Conservation (phyloP, 164 flowering plant genomes). For the Vitis rupestris region DNA sequence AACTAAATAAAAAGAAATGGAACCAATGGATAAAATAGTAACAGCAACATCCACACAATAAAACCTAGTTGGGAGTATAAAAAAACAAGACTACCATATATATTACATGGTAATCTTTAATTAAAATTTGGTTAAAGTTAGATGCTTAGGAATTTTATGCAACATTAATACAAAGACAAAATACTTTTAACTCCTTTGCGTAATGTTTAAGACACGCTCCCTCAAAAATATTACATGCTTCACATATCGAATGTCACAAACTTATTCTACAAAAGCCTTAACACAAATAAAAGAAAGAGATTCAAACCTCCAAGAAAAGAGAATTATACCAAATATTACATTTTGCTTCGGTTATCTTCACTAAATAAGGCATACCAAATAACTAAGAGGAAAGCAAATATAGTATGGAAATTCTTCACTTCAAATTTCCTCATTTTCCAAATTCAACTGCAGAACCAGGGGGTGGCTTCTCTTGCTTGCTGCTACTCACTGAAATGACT, state of each 20-base stretch:
- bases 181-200: background rate
- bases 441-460: conserved; percentile 12
- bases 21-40: no score
- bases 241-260: background rate
- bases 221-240: no score
- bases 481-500: conserved; percentile 22
- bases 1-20: no score
- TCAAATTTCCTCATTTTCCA: conserved; percentile 2
- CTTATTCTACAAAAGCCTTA: background rate
- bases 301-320: background rate
- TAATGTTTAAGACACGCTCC: no score
- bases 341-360: background rate
- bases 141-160: no score
- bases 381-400: no score
- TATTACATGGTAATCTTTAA: no score
- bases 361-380: no score
- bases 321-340: background rate
- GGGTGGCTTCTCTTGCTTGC: conserved; percentile 16
- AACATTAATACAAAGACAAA: background rate
- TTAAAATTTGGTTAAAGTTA: no score
- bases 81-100: no score
- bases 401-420: background rate
- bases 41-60: no score
- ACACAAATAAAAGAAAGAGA: background rate
- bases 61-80: no score